These are phyloP conservation scores for Chrysoporthe puriensis DNA, from an alignment of 2,329 filamentous ascomycete genomes.

Conservation along the genomic window DNA sequence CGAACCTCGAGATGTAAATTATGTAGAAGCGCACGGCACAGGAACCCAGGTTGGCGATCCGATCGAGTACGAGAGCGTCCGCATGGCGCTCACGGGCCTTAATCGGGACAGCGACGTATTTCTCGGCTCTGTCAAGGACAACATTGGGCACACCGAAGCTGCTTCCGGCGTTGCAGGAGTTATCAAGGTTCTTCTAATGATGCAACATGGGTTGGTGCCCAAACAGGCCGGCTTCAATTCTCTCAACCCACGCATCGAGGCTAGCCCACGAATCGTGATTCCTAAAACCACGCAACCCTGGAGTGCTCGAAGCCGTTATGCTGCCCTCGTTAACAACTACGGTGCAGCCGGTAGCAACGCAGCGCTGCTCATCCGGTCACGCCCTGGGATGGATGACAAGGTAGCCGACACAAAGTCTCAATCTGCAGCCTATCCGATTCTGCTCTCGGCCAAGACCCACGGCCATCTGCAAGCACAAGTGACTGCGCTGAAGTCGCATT, in stretches of 20 bases:
- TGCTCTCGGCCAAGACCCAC: conserved; percentile 29
- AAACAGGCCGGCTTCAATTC: conserved; percentile 34
- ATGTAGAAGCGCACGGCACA: conserved; percentile 47
- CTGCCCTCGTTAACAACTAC: conserved; percentile 42
- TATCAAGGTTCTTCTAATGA: conserved; percentile 40
- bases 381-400: neutral
- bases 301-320: conserved; percentile 26
- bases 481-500: too few relatives aligned
- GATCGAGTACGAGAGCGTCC: conserved; percentile 37
- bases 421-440: neutral
- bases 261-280: conserved; percentile 30
- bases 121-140: conserved; percentile 16
- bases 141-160: conserved; percentile 36
- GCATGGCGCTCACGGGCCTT: conserved; percentile 32
- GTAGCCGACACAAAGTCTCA: neutral
- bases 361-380: conserved; percentile 30
- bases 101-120: neutral
- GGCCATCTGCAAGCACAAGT: too few relatives aligned
- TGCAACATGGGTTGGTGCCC: conserved; percentile 34
- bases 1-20: conserved; percentile 32
- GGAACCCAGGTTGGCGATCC: conserved; percentile 47
- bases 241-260: conserved; percentile 37
- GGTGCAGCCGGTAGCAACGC: conserved; percentile 43
- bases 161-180: conserved; percentile 39
- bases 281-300: conserved; percentile 34